Evolutionary conservation across 2,329 filamentous ascomycete species (phyloP).

Genomic region (Boeremia exigua): DNA sequence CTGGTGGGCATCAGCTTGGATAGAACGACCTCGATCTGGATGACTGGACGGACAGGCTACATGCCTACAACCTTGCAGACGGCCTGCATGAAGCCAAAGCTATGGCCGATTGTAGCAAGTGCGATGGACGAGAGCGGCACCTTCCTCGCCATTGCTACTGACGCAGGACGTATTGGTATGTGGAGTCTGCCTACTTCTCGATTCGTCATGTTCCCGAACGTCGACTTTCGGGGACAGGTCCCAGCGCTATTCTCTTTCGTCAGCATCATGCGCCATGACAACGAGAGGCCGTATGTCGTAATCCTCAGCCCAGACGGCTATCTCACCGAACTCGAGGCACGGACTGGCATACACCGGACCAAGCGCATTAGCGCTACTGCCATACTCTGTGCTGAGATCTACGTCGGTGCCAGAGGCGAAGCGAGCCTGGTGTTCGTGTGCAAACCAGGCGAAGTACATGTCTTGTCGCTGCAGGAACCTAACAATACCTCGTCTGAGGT

Average conservation of each 20-base stretch:
- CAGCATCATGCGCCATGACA: constrained; percentile 41
- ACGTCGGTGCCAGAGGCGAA: constrained; percentile 33
- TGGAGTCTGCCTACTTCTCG: constrained; percentile 67
- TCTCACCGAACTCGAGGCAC: constrained; percentile 64
- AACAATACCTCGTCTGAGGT: constrained; percentile 39
- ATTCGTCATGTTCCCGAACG: constrained; percentile 60
- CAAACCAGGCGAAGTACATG: constrained; percentile 44
- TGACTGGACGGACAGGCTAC: constrained; percentile 39
- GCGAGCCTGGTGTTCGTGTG: constrained; percentile 43
- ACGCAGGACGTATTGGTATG: constrained; percentile 62
- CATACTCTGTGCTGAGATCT: constrained; percentile 39
- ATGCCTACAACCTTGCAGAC: constrained; percentile 40
- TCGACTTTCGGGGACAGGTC: constrained; percentile 65
- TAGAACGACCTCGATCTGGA: constrained; percentile 70
- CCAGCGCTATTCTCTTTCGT: constrained; percentile 67
- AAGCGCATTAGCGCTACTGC: constrained; percentile 36
- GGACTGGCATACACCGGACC: constrained; percentile 45
- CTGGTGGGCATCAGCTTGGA: constrained; percentile 75
- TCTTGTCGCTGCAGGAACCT: constrained; percentile 34
- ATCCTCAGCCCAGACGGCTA: constrained; percentile 70
- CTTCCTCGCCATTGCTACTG: constrained; percentile 71
- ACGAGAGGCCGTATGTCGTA: constrained; percentile 55
- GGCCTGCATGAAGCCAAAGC: constrained; percentile 40
- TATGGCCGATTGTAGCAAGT: constrained; percentile 62
- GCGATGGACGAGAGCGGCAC: constrained; percentile 69